Percentiles rank a stretch among this genome's conserved stretches.
These are phyloP conservation scores for Blastocystis sp. DNA, from an alignment of 352 stramenopile species.

Conservation along the genomic window DNA sequence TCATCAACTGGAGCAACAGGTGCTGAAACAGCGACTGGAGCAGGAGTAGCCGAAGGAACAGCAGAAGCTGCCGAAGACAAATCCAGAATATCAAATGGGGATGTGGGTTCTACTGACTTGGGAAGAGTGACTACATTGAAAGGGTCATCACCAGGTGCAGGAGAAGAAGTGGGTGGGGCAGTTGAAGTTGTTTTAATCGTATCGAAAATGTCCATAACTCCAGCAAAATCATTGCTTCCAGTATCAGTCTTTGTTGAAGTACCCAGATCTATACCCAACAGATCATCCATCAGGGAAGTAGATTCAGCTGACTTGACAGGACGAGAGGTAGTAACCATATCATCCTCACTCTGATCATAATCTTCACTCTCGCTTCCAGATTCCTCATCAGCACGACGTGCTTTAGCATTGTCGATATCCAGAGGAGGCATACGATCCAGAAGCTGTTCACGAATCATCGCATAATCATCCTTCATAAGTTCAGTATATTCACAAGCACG, in stretches of 20 bases:
- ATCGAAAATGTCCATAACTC: slow-evolving; percentile 42
- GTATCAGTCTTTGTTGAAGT: not conserved
- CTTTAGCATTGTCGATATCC: slow-evolving; percentile 48
- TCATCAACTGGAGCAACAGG: not conserved
- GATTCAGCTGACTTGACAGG: not conserved
- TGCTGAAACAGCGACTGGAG: too few species aligned
- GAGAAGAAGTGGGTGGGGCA: too few species aligned
- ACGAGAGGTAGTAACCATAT: too few species aligned
- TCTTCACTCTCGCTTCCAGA: not conserved
- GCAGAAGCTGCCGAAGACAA: too few species aligned
- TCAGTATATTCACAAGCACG: slow-evolving; percentile 80
- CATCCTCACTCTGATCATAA: not conserved
- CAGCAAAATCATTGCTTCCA: not conserved
- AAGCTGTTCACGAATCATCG: slow-evolving; percentile 64
- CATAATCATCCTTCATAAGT: not conserved
- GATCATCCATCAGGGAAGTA: slow-evolving; percentile 21
- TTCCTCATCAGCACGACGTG: not conserved
- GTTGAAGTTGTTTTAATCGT: not conserved
- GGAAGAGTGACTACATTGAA: not conserved
- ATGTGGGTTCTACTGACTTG: too few species aligned
- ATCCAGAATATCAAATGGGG: not conserved
- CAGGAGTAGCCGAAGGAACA: too few species aligned
- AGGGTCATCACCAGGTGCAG: not conserved
- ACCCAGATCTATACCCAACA: not conserved
- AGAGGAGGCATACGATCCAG: slow-evolving; percentile 78